Evolutionary conservation across 2,329 filamentous ascomycete genomes (phyloP), one percentile per base, ranked within the genome.

Genomic region (Raffaelea deltoideospora): DNA sequence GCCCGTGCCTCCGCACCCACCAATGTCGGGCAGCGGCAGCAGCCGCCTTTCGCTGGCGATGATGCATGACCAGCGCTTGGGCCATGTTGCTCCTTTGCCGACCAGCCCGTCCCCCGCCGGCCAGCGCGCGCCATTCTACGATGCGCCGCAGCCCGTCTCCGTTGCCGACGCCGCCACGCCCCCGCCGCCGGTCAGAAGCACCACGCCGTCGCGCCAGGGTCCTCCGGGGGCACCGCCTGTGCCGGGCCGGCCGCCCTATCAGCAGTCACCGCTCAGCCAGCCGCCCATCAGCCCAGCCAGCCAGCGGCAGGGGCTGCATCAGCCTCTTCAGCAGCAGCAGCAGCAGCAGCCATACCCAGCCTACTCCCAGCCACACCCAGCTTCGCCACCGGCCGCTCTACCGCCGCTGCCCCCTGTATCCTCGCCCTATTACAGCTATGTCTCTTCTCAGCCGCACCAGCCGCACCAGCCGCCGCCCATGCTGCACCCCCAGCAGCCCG

Each of bases 201-300:
- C 13, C 8, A 26, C 6, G 37, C 37, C 19, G 35, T 35, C 33
- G 33, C 41, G n/a, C n/a, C n/a, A n/a, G n/a, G 34, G 24, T 31
- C 32, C 11, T 14, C 26, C 34, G 1, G 39, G 33, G 21, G 37
- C 28, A 5, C 42, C 44, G 2, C 42, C 41, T 1, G 32, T 44
- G 2, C 42, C 44, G 6, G 41, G 41, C n/a, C 41, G 43, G 7
- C 45, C 42, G 5, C 29, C 35, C 1, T 47, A 47, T 38, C 45
- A 47, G 28, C 39, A 44, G 35, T 42, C 43, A 4, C 43, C 45
- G 3, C 46, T 44, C 4, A 39, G 46, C 34, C 39, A 45, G 17
- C 40, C 45, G 7, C 47, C 47, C 47, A 51, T 37, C 49, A 52
- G 37, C 45, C 44, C 3, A 44, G 45, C 14, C 39, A 37, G 37